phyloP scores from a whole-genome alignment of 2,329 filamentous ascomycete species.

The Capronia epimyces region DNA sequence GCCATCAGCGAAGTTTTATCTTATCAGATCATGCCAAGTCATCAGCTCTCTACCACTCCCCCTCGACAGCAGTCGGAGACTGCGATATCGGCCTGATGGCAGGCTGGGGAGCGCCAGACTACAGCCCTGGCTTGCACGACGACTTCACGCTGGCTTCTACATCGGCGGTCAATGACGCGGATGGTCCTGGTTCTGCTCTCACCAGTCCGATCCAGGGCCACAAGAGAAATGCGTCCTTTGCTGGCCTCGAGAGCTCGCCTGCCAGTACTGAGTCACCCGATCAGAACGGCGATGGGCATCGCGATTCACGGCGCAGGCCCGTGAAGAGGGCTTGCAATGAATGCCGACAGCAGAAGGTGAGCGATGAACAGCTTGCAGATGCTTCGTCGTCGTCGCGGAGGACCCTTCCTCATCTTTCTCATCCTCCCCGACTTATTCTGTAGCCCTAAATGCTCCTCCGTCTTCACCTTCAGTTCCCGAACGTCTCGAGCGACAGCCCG shows the following conservation, averaged over 20 bases:
- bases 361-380: conserved; percentile 8
- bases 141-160: conserved; percentile 26
- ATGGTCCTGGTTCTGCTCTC: conserved; percentile 27
- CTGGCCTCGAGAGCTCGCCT: conserved; percentile 45
- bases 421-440: no score
- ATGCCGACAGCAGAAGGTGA: conserved; percentile 64
- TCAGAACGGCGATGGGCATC: conserved; percentile 42
- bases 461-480: no score
- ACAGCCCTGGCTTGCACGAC: conserved; percentile 15
- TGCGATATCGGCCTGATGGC: conserved; percentile 23
- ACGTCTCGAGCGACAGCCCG: neutral
- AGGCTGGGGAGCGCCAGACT: conserved; percentile 12
- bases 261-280: conserved; percentile 36
- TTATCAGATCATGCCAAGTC: conserved; percentile 23
- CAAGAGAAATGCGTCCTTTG: conserved; percentile 42
- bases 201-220: conserved; percentile 30
- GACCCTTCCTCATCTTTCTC: neutral
- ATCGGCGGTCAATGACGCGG: conserved; percentile 15
- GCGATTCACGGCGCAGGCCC: conserved; percentile 39
- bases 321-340: conserved; percentile 63
- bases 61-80: neutral
- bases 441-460: no score
- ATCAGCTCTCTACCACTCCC: neutral
- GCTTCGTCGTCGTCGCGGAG: neutral
- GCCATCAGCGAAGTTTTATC: conserved; percentile 5